Evolutionary conservation across 163 green algal genomes (phyloP).

Genomic region (Prototheca stagnorum): DNA sequence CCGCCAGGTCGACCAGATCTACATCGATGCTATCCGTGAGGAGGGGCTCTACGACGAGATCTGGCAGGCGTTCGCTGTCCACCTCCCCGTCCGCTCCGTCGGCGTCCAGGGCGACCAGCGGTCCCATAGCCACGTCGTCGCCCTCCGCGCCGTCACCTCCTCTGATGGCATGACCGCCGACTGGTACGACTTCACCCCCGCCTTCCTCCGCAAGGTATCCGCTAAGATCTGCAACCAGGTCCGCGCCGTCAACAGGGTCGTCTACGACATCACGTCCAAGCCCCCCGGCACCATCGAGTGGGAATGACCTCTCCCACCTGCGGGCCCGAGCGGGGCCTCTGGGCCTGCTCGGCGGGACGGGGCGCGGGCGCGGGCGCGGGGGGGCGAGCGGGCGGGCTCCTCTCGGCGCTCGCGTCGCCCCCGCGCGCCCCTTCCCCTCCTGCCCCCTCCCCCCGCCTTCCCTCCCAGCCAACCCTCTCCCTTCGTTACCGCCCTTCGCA

Average conservation of each 20-base stretch:
- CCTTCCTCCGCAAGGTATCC: conserved; percentile 76
- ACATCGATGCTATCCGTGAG: conserved; percentile 81
- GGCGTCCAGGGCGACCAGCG: conserved; percentile 94
- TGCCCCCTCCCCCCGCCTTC: neutral
- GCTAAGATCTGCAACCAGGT: conserved; percentile 93
- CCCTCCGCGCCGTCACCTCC: conserved; percentile 77
- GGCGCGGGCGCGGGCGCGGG: too few relatives aligned
- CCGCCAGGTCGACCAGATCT: conserved; percentile 90
- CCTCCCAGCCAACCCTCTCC: neutral
- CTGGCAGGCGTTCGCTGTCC: conserved; percentile 97
- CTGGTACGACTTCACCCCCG: conserved; percentile 80
- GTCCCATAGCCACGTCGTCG: conserved; percentile 87
- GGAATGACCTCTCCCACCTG: too few relatives aligned
- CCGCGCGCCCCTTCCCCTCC: neutral
- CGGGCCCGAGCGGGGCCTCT: too few relatives aligned
- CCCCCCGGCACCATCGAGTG: conserved; percentile 97
- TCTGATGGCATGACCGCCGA: conserved; percentile 98
- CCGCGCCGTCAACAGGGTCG: conserved; percentile 80
- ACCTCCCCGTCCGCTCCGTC: conserved; percentile 80
- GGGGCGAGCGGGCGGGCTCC: neutral
- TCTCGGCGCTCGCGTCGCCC: neutral
- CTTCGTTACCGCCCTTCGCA: too few relatives aligned
- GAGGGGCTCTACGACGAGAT: conserved; percentile 95
- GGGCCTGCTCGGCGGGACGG: too few relatives aligned
- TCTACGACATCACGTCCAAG: conserved; percentile 98